Base-by-base conservation (phyloP, 768 basidiomycete species). In the Termitomyces eurrhizus region DNA sequence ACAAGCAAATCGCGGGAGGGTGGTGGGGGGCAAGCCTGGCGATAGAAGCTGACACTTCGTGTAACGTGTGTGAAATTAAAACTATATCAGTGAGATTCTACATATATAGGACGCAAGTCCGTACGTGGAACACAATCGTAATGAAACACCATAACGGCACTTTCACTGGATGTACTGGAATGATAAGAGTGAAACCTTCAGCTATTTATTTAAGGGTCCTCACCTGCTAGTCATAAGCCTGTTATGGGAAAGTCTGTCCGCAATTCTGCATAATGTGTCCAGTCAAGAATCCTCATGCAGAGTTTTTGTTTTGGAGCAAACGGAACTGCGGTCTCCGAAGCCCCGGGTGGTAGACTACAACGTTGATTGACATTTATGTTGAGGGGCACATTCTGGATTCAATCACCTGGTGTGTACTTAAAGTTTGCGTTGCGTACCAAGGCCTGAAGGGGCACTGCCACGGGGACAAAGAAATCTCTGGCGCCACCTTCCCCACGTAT, bases 321-420 rank as follows among this genome's bases (percentile, higher is more conserved):
- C 14, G 90, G 87, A 18, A 87, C 86, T 58, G 91, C 29, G 90
- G 75, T 96, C 93, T 69, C 84, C 87, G 77, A 97, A 94, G n/a
- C 93, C 93, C 68, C 92, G 87, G 87, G 96, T 78, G 32, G 85
- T 82, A 60, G 85, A 77, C 90, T 90, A 65, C 56, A 39, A 44
- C 58, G 29, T 29, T 55, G 4, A 29, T 55, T 33, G 21, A 7
- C 6, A 35, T 24, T 11, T 18, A 2, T 36, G 6, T 35, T 14
- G 32, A 36, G 45, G 44, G 36, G 56, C 9, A 55, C 39, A 56
- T 61, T 24, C 39, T 49, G 36, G 51, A 84, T 78, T 66, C 87
- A 78, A 50, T 86, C 87, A 55, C 85, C 85, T 45, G 93, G 85
- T 87, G 68, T 86, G 83, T 54, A 97, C 69, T 68, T 92, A 91